These are phyloP conservation scores for Metschnikowia sp. DNA, from an alignment of 805 yeast genomes.

Conservation along the genomic window DNA sequence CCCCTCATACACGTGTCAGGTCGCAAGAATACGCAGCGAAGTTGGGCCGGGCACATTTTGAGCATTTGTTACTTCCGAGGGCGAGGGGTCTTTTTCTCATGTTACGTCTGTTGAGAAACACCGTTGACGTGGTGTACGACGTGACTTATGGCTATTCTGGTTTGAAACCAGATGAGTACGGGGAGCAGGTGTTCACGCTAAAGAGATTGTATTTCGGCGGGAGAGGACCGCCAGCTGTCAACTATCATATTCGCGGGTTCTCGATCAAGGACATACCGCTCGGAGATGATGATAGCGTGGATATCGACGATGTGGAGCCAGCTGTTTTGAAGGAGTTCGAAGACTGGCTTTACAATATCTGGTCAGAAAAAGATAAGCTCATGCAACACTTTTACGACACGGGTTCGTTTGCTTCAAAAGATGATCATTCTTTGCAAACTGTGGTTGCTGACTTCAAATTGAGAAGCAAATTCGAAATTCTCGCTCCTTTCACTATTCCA, in stretches of 20 bases:
- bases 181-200: slow-evolving; percentile 74
- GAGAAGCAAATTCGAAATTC: slow-evolving; percentile 9
- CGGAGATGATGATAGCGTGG: slow-evolving; percentile 33
- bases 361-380: slow-evolving; percentile 76
- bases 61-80: slow-evolving; percentile 77
- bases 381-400: slow-evolving; percentile 58
- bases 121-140: slow-evolving; percentile 68
- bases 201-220: slow-evolving; percentile 64
- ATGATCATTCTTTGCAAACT: slow-evolving; percentile 25
- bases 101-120: slow-evolving; percentile 50
- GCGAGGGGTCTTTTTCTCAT: slow-evolving; percentile 73
- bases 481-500: slow-evolving; percentile 13
- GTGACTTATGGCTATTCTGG: slow-evolving; percentile 82
- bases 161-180: slow-evolving; percentile 56
- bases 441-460: slow-evolving; percentile 16
- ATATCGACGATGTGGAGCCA: slow-evolving; percentile 43
- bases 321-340: slow-evolving; percentile 52
- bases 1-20: slow-evolving; percentile 57
- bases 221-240: slow-evolving; percentile 63
- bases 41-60: slow-evolving; percentile 45
- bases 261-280: slow-evolving; percentile 61
- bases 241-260: slow-evolving; percentile 61
- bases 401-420: slow-evolving; percentile 45
- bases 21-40: slow-evolving; percentile 58
- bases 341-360: slow-evolving; percentile 67